Evolutionary conservation across 441 rosid genomes (phyloP).

Genomic region (Adansonia madagascariensis): DNA sequence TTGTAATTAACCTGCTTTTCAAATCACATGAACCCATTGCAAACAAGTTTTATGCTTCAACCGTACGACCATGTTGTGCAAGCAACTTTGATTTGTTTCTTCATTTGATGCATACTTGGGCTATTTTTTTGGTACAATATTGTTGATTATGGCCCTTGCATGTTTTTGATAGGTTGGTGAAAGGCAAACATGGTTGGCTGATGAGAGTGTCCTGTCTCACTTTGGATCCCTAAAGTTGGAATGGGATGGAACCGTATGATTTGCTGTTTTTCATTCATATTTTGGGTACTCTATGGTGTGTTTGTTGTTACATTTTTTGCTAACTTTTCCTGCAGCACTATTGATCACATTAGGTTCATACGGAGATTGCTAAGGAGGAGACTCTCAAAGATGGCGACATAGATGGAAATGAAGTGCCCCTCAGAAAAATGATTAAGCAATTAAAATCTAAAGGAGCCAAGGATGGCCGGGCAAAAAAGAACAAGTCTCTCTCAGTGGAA

Average conservation of each 20-base stretch:
- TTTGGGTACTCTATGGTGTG: conserved; percentile 18
- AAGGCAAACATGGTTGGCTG: conserved; percentile 85
- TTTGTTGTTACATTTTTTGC: conserved; percentile 24
- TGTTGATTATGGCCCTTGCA: conserved; percentile 17
- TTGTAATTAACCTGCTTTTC: neutral
- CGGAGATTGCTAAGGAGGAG: conserved; percentile 52
- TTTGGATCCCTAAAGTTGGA: conserved; percentile 73
- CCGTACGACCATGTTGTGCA: neutral
- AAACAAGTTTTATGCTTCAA: conserved; percentile 9
- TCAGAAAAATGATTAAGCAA: conserved; percentile 74
- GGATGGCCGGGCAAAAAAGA: conserved; percentile 58
- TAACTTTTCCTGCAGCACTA: conserved; percentile 32
- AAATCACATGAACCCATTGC: conserved; percentile 5
- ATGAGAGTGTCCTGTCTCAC: conserved; percentile 71
- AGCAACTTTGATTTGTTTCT: neutral
- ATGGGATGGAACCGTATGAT: conserved; percentile 57
- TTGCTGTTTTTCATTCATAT: neutral
- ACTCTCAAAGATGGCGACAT: conserved; percentile 58
- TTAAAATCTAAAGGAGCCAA: conserved; percentile 72
- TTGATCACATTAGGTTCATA: conserved; percentile 51
- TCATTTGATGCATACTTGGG: neutral
- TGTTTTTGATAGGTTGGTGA: conserved; percentile 57
- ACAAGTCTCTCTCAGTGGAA: conserved; percentile 50
- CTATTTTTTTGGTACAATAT: neutral
- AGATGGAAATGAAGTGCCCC: conserved; percentile 83